Percentiles rank a stretch among this genome's conserved stretches.
phyloP scores from a whole-genome alignment of 495 filamentous ascomycete species.

The Penicillium coffeae region DNA sequence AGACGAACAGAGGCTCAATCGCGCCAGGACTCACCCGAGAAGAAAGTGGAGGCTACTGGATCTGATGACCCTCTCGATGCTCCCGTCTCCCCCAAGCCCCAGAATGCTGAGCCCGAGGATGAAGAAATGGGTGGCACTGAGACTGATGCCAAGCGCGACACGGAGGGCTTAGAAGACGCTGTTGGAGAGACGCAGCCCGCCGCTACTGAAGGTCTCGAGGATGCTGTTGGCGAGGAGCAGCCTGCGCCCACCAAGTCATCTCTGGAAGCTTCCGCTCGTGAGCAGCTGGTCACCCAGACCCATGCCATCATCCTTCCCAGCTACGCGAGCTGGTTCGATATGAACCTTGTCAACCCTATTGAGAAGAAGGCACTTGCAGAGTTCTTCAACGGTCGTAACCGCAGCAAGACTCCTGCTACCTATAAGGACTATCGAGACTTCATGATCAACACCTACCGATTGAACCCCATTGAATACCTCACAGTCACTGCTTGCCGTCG shows the following conservation, averaged over 20 bases:
- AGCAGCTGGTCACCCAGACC: conserved; percentile 87
- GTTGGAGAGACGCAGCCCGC: conserved; percentile 26
- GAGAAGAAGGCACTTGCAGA: conserved; percentile 91
- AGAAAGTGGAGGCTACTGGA: conserved; percentile 20
- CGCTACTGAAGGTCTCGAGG: conserved; percentile 34
- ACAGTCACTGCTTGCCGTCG: conserved; percentile 96
- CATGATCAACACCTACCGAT: conserved; percentile 97
- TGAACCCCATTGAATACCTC: conserved; percentile 93
- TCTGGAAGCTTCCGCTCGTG: conserved; percentile 77
- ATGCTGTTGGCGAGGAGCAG: conserved; percentile 42
- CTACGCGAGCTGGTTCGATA: conserved; percentile 98
- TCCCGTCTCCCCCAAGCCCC: conserved; percentile 69
- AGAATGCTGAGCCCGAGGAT: conserved; percentile 65
- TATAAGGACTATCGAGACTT: conserved; percentile 99
- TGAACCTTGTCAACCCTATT: conserved; percentile 82
- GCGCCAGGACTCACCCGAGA: conserved; percentile 28
- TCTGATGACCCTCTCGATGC: conserved; percentile 87
- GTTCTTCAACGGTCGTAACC: conserved; percentile 96
- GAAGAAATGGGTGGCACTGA: conserved; percentile 82
- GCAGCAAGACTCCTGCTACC: conserved; percentile 94
- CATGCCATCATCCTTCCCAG: conserved; percentile 93
- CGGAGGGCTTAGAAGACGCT: conserved; percentile 44
- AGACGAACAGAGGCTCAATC: conserved; percentile 27
- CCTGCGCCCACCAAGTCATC: conserved; percentile 67
- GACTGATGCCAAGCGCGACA: conserved; percentile 56